Evolutionary conservation across 176 grass and related monocot species (phyloP).

Genomic region (Olyra latifolia): DNA sequence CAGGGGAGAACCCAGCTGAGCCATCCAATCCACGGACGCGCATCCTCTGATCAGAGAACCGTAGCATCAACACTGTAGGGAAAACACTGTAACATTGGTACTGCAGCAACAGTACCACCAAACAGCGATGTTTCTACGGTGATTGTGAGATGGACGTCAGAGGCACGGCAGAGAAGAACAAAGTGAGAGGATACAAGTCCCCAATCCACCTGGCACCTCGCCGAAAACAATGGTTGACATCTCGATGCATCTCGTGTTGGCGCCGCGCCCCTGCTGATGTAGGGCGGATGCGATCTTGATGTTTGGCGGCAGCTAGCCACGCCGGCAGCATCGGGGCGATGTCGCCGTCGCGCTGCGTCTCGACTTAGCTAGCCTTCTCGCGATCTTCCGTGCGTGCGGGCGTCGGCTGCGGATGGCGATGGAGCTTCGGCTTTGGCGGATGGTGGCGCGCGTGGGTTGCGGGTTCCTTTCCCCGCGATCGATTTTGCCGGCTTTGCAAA

Average conservation of each 20-base stretch:
- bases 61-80: too few species aligned
- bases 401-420: not conserved
- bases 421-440: not conserved
- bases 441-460: conserved; percentile 20
- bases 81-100: too few species aligned
- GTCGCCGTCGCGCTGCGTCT: conserved; percentile 6
- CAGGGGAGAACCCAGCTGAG: conserved; percentile 1
- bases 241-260: too few species aligned
- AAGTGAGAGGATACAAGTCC: too few species aligned
- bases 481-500: conserved; percentile 16
- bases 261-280: not conserved
- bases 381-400: not conserved
- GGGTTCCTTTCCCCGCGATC: conserved; percentile 30
- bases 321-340: not conserved
- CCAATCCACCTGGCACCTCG: not conserved
- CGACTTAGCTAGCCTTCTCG: not conserved
- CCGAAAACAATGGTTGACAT: not conserved
- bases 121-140: too few species aligned
- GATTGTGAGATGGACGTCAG: too few species aligned
- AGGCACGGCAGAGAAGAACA: too few species aligned
- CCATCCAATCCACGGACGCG: too few species aligned
- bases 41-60: too few species aligned
- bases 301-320: not conserved
- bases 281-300: conserved; percentile 29
- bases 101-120: too few species aligned